These are phyloP conservation scores for Verticillium dahliae DNA, from an alignment of 2,329 filamentous ascomycete species.

Conservation along the genomic window DNA sequence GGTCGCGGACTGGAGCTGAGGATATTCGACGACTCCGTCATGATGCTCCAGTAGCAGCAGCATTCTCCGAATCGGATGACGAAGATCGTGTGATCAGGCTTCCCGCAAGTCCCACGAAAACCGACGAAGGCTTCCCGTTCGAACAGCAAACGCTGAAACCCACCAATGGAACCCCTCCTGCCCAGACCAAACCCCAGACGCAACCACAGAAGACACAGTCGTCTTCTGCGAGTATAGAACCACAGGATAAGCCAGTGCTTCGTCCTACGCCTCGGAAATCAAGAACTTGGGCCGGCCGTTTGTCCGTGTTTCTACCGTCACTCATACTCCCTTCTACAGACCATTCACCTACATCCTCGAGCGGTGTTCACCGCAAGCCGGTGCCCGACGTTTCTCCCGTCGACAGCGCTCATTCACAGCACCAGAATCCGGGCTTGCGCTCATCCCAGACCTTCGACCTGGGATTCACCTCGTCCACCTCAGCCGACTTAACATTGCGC, in stretches of 20 bases:
- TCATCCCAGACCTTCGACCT: not conserved
- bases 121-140: not conserved
- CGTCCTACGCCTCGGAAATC: constrained; percentile 20
- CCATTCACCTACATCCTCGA: constrained; percentile 12
- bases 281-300: constrained; percentile 26
- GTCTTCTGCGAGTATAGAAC: not conserved
- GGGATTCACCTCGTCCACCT: not conserved
- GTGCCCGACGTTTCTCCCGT: constrained; percentile 7
- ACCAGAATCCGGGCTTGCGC: not conserved
- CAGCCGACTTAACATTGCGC: not conserved
- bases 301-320: constrained; percentile 28
- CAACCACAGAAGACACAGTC: not conserved
- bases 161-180: constrained; percentile 1
- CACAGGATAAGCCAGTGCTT: constrained; percentile 11
- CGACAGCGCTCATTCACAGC: constrained; percentile 4
- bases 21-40: not conserved
- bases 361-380: constrained; percentile 16
- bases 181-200: not conserved
- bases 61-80: not conserved
- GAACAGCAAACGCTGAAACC: not conserved
- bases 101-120: not conserved
- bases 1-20: not conserved
- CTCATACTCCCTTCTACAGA: constrained; percentile 28
- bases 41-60: not conserved
- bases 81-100: not conserved